Base-by-base conservation (phyloP, 495 filamentous ascomycete species). In the Filosporella fistucella region DNA sequence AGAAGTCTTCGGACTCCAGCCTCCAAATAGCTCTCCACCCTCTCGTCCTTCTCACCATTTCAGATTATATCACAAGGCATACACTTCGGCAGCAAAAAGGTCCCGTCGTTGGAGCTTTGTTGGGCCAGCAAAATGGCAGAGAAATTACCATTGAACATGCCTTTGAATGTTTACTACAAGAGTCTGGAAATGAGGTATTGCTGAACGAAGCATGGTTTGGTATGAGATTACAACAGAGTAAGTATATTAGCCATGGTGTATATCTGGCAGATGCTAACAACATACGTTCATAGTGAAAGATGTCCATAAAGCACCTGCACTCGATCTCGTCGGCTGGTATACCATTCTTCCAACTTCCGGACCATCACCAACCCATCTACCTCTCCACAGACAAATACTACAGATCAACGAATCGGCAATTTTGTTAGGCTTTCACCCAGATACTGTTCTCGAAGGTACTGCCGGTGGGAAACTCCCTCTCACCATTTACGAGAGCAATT, bases 261-360 rank as follows among this genome's bases (percentile, higher is more conserved):
- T 36, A 9, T 14, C 28, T 30, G n/a, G 18, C 3, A 13, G 32
- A 2, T 34, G 36, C 23, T 44, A 26, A 51, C 25, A 26, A 26
- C 11, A 38, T 45, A 16, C 12, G 14, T 36, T 22, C 37, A 30
- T 28, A 91, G 88, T 89, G 77, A 90, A 85, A 67, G 84, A 86
- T 52, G 93, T 97, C 4, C 88, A 97, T 70, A 89, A 89, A 64
- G 71, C 65, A 26, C 88, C 89, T 0, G 66, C 77, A 9, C 82
- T 96, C 29, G 93, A 97, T 55, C 74, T 97, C 17, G 88, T 96
- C 28, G 93, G 89, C 64, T 95, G 91, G 89, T 99, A 91, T 73
- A 86, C 89, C n/a, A 79, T 88, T 9, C 71, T 88, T 17, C 80
- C 89, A 20, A 68, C 77, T 8, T 75, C 81, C 32, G 89, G 89